Evolutionary conservation across 306 rosid genomes (phyloP).

Genomic region (Biancaea sappan): DNA sequence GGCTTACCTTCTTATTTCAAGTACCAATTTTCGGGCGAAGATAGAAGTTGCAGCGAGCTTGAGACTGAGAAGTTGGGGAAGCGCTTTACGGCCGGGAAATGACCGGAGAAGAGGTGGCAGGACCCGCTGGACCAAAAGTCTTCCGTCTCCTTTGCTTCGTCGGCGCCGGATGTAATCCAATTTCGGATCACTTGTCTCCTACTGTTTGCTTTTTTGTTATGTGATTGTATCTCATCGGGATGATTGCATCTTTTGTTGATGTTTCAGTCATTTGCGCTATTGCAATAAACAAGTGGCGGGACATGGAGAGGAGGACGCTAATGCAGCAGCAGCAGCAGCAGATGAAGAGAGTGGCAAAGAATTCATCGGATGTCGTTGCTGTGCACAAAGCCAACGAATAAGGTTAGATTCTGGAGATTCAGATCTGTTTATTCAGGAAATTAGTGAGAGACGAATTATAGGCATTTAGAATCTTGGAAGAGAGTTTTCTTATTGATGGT

Average conservation of each 20-base stretch:
- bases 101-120: constrained; percentile 77
- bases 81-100: constrained; percentile 36
- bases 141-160: constrained; percentile 62
- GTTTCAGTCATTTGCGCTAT: constrained; percentile 55
- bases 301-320: constrained; percentile 51
- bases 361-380: constrained; percentile 40
- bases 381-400: constrained; percentile 48
- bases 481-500: background rate
- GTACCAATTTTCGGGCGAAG: background rate
- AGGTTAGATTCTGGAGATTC: constrained; percentile 24
- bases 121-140: constrained; percentile 93
- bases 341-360: constrained; percentile 21
- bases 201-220: background rate
- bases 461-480: background rate
- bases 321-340: constrained; percentile 38
- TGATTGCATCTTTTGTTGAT: background rate
- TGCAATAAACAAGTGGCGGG: constrained; percentile 63
- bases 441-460: background rate
- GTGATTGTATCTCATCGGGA: background rate
- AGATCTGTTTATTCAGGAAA: constrained; percentile 4
- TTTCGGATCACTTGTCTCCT: constrained; percentile 1
- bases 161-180: constrained; percentile 81
- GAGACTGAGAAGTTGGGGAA: background rate
- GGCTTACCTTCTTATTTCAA: background rate
- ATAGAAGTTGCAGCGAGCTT: background rate